Percentiles rank a stretch among this genome's conserved stretches.
phyloP scores from a whole-genome alignment of 176 grass and related monocot species.

The Hsuehochloa calcarea region DNA sequence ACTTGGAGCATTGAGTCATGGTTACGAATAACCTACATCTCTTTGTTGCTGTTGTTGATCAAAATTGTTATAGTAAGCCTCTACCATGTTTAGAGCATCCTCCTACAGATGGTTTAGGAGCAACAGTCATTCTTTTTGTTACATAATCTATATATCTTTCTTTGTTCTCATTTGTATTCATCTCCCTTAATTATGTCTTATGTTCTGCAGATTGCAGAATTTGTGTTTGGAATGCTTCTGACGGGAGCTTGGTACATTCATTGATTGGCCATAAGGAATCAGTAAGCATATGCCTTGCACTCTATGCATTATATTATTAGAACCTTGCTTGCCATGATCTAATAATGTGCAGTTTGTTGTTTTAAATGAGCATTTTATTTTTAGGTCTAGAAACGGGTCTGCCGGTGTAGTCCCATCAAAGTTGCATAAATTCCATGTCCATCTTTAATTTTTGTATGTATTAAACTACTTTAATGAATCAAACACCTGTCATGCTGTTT shows the following conservation, averaged over 20 bases:
- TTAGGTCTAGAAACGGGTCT: neutral
- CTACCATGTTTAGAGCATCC: neutral
- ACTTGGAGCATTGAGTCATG: no score
- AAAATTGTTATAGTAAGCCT: neutral
- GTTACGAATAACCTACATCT: no score
- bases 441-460: neutral
- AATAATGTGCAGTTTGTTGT: neutral
- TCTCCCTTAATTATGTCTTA: constrained; percentile 19
- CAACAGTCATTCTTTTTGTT: neutral
- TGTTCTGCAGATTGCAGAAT: constrained; percentile 91
- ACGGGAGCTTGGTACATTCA: constrained; percentile 97
- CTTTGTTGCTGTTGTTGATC: no score
- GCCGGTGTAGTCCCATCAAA: neutral
- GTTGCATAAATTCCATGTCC: constrained; percentile 5
- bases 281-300: constrained; percentile 46
- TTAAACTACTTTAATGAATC: constrained; percentile 5
- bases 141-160: constrained; percentile 8
- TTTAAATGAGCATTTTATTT: constrained; percentile 12
- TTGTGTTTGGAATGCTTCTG: constrained; percentile 99
- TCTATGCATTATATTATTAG: neutral
- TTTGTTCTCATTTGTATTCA: constrained; percentile 10
- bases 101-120: neutral
- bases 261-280: constrained; percentile 95
- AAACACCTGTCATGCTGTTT: neutral
- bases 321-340: neutral